Base-by-base conservation (phyloP, 2,329 filamentous ascomycete genomes). In the Davidsoniella eucalypti region DNA sequence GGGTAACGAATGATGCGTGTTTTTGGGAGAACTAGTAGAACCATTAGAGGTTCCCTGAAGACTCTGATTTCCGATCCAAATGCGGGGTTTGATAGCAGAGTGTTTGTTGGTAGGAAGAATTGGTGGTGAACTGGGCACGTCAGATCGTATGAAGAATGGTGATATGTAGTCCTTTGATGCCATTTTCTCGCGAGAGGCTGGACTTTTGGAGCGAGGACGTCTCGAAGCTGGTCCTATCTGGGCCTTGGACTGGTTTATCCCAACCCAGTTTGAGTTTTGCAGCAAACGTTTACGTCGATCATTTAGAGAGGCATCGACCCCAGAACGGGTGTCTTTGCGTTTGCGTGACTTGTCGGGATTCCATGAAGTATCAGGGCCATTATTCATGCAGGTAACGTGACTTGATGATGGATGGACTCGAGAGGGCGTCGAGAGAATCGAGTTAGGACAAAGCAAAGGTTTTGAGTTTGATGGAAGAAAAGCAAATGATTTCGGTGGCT, bases 31-130 rank as follows among this genome's bases (percentile, higher is more conserved):
- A 18, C 17, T 33, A 8, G 4, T 12, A 5, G 44, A 42, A 5
- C 10, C 4, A n/a, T 17, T 25, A 14, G 51, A 53, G 3, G 42
- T 50, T 5, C 43, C 51, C 4, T 25, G 17, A 1, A 53, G 38
- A 37, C 51, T 53, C 23, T 53, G 47, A 23, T 53, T 53, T 21
- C 51, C 51, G 29, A 53, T 53, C 12, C 38, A 37, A 3, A 53
- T 29, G 4, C 33, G 38, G 18, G 50, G 50, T 14, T 53, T 43
- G 16, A 42, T n/a, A 38, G 39, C 12, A 33, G 29, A 4, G 8
- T 4, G 12, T 5, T 10, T 10, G 8, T 33, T 33, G 8, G 8
- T 12, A 4, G 29, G 29, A 12, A 33, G 29, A 12, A 12, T 33
- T 9, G 29, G 29, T 2, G 29, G 29, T 33, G 29, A 33, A 33